Conservation (phyloP, 805 yeast species). For the Candida coleopterorum region DNA sequence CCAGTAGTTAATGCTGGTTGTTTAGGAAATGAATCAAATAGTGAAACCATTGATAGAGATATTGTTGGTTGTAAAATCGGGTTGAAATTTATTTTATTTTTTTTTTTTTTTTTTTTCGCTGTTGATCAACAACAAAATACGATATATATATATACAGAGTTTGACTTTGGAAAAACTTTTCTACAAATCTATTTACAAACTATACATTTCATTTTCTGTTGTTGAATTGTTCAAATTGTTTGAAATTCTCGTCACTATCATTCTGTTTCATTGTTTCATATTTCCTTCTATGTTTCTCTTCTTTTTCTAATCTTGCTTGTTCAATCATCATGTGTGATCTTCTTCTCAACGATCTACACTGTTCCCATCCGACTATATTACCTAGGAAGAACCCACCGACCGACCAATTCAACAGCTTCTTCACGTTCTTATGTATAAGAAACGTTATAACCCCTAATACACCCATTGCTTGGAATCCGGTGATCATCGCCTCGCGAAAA, state of each 20-base stretch:
- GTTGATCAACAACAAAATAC: too few relatives aligned
- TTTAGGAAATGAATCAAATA: conserved; percentile 1
- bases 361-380: conserved; percentile 86
- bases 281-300: conserved; percentile 29
- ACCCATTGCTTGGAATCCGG: conserved; percentile 70
- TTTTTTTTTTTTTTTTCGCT: too few relatives aligned
- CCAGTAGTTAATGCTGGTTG: conserved; percentile 63
- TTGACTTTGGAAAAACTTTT: too few relatives aligned
- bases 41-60: not conserved
- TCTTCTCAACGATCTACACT: conserved; percentile 71
- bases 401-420: conserved; percentile 74
- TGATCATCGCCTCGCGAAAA: conserved; percentile 71
- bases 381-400: conserved; percentile 77
- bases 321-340: conserved; percentile 63
- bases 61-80: not conserved
- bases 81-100: not conserved
- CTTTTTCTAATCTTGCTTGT: conserved; percentile 53
- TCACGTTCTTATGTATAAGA: conserved; percentile 57
- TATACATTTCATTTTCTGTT: too few relatives aligned
- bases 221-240: conserved; percentile 24
- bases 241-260: conserved; percentile 19
- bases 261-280: conserved; percentile 21
- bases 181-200: too few relatives aligned
- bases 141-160: too few relatives aligned
- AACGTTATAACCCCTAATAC: conserved; percentile 66